Conservation (phyloP, 2,329 filamentous ascomycete genomes). For the Metarhizium sp. region DNA sequence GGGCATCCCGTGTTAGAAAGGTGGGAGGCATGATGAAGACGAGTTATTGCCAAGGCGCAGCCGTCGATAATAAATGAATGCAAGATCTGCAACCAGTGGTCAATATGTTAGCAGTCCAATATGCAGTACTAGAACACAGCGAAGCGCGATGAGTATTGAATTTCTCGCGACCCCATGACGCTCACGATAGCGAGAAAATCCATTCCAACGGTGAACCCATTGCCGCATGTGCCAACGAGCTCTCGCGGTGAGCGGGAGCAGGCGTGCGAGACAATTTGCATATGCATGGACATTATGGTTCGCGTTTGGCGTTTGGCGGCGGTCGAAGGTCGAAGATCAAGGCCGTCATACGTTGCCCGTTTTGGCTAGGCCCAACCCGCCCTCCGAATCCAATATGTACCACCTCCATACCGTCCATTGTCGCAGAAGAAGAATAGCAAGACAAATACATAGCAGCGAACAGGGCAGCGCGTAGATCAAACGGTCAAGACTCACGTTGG, state of each 20-base stretch:
- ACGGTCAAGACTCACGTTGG: constrained; percentile 1
- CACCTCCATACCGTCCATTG: constrained; percentile 5
- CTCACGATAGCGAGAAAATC: background rate
- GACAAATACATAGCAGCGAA: constrained; percentile 2
- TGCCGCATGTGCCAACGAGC: background rate
- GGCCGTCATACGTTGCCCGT: background rate
- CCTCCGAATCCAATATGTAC: background rate
- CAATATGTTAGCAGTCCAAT: background rate
- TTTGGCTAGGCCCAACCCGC: background rate
- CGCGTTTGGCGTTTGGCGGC: background rate
- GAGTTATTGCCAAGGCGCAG: background rate
- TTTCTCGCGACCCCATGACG: background rate
- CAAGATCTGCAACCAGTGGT: constrained; percentile 3
- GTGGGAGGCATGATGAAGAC: constrained; percentile 8
- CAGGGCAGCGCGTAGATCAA: background rate
- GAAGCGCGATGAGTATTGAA: background rate
- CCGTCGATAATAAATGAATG: constrained; percentile 9
- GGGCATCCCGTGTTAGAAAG: background rate
- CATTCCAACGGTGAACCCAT: background rate
- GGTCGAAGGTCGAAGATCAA: background rate
- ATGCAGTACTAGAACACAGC: background rate
- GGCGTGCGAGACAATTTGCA: background rate
- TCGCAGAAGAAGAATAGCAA: constrained; percentile 4
- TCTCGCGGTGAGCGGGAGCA: no score
- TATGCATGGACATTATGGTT: background rate